These are phyloP conservation scores for Kodamaea sp. DNA, from an alignment of 1,139 yeast genomes.

Conservation along the genomic window DNA sequence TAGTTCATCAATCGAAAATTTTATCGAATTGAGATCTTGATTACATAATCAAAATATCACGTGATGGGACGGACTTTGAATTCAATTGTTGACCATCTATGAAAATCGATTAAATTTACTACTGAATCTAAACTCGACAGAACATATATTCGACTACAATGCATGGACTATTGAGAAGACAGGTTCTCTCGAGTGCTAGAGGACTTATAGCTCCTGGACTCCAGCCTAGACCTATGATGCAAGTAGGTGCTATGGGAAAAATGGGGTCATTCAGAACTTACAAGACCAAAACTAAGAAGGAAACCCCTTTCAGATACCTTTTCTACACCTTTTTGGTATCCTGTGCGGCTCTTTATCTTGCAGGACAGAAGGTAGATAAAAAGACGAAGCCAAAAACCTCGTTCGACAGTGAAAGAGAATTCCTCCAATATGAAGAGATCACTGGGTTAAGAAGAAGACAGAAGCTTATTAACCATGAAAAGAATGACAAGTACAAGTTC, in stretches of 20 bases:
- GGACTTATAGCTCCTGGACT: not conserved
- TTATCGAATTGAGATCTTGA: constrained; percentile 2
- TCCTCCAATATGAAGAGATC: constrained; percentile 48
- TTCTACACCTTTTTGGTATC: constrained; percentile 53
- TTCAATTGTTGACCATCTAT: no score
- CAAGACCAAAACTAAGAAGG: constrained; percentile 12
- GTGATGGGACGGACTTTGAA: constrained; percentile 1
- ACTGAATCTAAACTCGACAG: no score
- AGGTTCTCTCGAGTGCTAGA: not conserved
- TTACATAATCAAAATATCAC: constrained; percentile 5
- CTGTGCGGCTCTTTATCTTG: constrained; percentile 53
- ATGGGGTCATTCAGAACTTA: constrained; percentile 3
- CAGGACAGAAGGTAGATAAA: constrained; percentile 54
- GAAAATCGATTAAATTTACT: no score
- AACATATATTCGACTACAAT: no score
- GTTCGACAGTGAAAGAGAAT: constrained; percentile 61
- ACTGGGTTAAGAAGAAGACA: constrained; percentile 58
- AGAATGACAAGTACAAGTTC: constrained; percentile 35
- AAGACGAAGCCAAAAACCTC: constrained; percentile 45
- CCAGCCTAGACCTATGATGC: not conserved
- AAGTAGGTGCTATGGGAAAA: not conserved
- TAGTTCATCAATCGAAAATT: constrained; percentile 7
- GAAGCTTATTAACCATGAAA: constrained; percentile 37
- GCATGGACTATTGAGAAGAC: constrained; percentile 4
- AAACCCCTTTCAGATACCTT: constrained; percentile 49